Evolutionary conservation across 257 asterid species (phyloP).

Genomic region (Solanum etuberosum): DNA sequence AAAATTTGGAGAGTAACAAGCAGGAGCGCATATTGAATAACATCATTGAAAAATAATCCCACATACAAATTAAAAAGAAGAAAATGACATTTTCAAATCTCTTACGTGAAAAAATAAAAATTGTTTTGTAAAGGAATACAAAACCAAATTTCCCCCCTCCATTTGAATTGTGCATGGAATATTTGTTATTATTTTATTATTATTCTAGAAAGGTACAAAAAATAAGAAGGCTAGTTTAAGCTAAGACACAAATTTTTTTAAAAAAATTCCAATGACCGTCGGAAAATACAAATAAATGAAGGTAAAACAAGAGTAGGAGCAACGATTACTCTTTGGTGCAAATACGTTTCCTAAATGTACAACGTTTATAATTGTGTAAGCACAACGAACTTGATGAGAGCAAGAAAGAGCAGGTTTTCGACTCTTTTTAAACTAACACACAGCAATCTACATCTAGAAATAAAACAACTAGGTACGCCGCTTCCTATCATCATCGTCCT

Average conservation of each 20-base stretch:
- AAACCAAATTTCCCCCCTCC: neutral
- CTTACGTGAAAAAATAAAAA: too few species aligned
- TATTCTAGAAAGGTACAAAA: too few species aligned
- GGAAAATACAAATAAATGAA: neutral
- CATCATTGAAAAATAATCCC: too few species aligned
- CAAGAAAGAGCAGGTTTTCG: neutral
- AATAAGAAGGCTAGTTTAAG: neutral
- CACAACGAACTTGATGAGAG: neutral
- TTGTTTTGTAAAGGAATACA: neutral
- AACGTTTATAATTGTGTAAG: neutral
- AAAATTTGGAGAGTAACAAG: too few species aligned
- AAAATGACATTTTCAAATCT: too few species aligned
- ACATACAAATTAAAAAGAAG: too few species aligned
- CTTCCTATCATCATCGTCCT: constrained; percentile 60
- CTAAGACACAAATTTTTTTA: too few species aligned
- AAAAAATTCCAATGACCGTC: neutral
- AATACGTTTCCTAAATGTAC: neutral
- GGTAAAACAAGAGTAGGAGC: neutral
- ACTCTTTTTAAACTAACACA: neutral
- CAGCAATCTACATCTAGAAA: neutral
- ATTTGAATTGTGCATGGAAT: neutral
- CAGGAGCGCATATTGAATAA: too few species aligned
- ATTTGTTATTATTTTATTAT: too few species aligned
- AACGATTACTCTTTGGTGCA: neutral
- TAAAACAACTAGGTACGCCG: constrained; percentile 16